These are phyloP conservation scores for Bruguiera hainesii DNA, from an alignment of 441 rosid species.

Conservation along the genomic window DNA sequence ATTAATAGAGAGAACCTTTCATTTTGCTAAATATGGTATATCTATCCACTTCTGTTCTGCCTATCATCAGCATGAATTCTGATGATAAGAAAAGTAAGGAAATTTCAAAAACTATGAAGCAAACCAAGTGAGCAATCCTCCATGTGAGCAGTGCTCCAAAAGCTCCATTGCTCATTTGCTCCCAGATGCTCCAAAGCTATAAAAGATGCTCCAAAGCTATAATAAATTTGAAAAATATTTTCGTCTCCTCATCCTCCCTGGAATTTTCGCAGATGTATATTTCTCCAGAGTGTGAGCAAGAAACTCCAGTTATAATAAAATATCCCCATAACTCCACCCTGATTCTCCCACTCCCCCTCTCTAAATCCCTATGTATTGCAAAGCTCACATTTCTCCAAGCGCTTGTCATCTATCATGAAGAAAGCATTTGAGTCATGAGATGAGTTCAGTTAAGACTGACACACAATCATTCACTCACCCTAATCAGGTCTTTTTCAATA, in stretches of 20 bases:
- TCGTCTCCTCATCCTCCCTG: conserved; percentile 61
- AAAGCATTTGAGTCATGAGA: conserved; percentile 92
- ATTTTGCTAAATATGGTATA: background rate
- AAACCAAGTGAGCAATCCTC: conserved; percentile 88
- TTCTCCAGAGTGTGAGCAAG: conserved; percentile 69
- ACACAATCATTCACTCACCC: conserved; percentile 63
- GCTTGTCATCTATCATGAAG: conserved; percentile 99
- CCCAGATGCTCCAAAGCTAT: conserved; percentile 44
- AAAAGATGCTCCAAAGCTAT: conserved; percentile 50
- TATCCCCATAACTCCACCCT: conserved; percentile 66
- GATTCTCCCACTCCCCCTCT: conserved; percentile 89
- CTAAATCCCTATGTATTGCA: conserved; percentile 92
- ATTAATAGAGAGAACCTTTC: background rate
- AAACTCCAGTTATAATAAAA: conserved; percentile 60
- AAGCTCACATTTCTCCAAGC: conserved; percentile 95
- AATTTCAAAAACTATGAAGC: conserved; percentile 62
- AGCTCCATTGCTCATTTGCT: conserved; percentile 93
- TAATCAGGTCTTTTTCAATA: conserved; percentile 38
- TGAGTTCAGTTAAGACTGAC: conserved; percentile 44
- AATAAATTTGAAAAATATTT: conserved; percentile 55
- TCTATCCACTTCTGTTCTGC: background rate
- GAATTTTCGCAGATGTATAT: conserved; percentile 53
- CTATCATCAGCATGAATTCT: conserved; percentile 22
- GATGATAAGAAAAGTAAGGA: conserved; percentile 25
- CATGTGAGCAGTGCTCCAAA: conserved; percentile 91